Conservation (phyloP, 2,329 filamentous ascomycete genomes). For the Samsoniella hepiali region DNA sequence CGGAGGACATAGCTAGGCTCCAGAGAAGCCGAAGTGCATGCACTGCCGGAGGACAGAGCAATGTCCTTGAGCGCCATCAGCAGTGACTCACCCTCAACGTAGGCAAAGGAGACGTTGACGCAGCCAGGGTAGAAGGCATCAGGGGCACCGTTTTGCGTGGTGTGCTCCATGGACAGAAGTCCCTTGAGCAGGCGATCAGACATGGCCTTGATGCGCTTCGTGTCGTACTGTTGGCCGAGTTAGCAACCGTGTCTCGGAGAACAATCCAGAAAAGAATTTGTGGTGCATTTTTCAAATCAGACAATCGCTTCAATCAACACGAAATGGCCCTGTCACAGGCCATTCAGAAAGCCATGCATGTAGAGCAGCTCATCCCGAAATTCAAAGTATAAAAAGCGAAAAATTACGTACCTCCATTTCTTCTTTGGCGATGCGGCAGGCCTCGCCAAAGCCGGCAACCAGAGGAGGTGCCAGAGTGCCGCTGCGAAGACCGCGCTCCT, state of each 20-base stretch:
- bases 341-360: constrained; percentile 91
- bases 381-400: constrained; percentile 24
- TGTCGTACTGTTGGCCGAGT: constrained; percentile 70
- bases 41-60: constrained; percentile 91
- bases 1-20: constrained; percentile 96
- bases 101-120: constrained; percentile 97
- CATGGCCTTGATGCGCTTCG: constrained; percentile 75
- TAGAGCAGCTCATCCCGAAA: constrained; percentile 75
- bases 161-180: constrained; percentile 87
- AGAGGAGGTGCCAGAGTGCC: constrained; percentile 88
- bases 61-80: constrained; percentile 99
- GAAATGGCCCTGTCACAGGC: constrained; percentile 55
- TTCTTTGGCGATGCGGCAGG: constrained; percentile 84
- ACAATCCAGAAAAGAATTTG: constrained; percentile 18
- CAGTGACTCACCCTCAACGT: constrained; percentile 95
- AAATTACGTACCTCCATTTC: constrained; percentile 76
- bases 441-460: constrained; percentile 91
- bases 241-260: not conserved
- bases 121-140: constrained; percentile 89
- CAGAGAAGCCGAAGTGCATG: constrained; percentile 93
- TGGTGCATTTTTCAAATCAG: constrained; percentile 43
- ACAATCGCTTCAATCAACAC: constrained; percentile 66
- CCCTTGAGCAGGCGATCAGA: constrained; percentile 82
- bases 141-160: constrained; percentile 81
- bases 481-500: constrained; percentile 91